These are phyloP conservation scores for Furcasterigmium furcatum DNA, from an alignment of 2,329 filamentous ascomycete genomes.

Conservation along the genomic window DNA sequence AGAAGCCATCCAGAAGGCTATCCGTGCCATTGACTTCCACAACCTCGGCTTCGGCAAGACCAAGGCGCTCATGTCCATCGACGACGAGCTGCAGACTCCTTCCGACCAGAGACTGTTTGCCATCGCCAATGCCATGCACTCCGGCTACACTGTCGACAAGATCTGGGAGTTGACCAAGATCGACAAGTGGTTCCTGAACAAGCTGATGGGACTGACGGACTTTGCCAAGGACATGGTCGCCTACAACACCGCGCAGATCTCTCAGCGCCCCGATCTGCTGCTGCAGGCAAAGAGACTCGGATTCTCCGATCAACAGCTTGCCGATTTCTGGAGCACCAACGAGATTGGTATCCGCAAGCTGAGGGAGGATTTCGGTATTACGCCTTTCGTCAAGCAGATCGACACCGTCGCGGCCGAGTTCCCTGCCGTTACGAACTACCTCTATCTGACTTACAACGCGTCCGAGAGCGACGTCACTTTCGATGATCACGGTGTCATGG, in stretches of 20 bases:
- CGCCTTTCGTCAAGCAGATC: slow-evolving; percentile 93
- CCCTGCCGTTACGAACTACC: slow-evolving; percentile 90
- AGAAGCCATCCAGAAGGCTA: slow-evolving; percentile 97
- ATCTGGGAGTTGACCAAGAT: slow-evolving; percentile 99
- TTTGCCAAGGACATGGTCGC: slow-evolving; percentile 77
- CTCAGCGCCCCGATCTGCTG: slow-evolving; percentile 61
- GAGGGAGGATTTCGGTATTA: slow-evolving; percentile 81
- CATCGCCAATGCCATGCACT: slow-evolving; percentile 95
- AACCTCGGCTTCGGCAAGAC: slow-evolving; percentile 95
- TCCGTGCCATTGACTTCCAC: slow-evolving; percentile 90
- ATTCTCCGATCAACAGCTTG: slow-evolving; percentile 90
- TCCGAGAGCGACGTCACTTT: slow-evolving; percentile 81
- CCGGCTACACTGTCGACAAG: slow-evolving; percentile 90
- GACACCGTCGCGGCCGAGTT: slow-evolving; percentile 98
- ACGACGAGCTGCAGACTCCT: slow-evolving; percentile 92
- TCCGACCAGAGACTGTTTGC: slow-evolving; percentile 97
- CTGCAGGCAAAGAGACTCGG: slow-evolving; percentile 88
- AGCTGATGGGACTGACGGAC: slow-evolving; percentile 85
- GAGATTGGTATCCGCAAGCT: slow-evolving; percentile 84
- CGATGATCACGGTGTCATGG: slow-evolving; percentile 91
- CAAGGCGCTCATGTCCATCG: slow-evolving; percentile 88
- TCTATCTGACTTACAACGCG: slow-evolving; percentile 95
- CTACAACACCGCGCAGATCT: slow-evolving; percentile 63
- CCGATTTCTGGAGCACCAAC: slow-evolving; percentile 92
- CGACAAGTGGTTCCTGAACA: slow-evolving; percentile 96